Conservation (phyloP, 2,329 filamentous ascomycete species). For the Penicillium brasilianum region DNA sequence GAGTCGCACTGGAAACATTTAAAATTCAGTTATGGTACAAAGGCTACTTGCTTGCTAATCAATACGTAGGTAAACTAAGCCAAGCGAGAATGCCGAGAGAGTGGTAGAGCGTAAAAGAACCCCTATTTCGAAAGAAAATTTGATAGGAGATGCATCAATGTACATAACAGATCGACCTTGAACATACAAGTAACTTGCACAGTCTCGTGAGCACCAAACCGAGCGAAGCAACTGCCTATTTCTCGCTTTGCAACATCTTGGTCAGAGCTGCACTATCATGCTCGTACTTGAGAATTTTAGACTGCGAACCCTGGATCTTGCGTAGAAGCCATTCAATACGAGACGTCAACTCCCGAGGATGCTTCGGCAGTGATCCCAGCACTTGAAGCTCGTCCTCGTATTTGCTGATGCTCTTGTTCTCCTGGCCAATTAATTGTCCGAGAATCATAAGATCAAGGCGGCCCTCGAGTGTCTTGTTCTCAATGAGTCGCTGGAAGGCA, state of each 20-base stretch:
- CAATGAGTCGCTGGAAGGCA: slow-evolving; percentile 74
- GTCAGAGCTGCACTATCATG: slow-evolving; percentile 72
- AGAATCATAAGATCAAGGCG: slow-evolving; percentile 75
- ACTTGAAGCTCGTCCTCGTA: slow-evolving; percentile 76
- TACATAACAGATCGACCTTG: background rate
- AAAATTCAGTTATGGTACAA: background rate
- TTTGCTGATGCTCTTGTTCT: slow-evolving; percentile 76
- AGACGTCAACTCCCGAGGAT: slow-evolving; percentile 69
- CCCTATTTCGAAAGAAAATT: background rate
- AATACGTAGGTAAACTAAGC: no score
- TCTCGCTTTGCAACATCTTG: slow-evolving; percentile 67
- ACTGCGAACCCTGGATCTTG: slow-evolving; percentile 76
- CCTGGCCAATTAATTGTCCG: slow-evolving; percentile 70
- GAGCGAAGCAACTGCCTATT: slow-evolving; percentile 32
- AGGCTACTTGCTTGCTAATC: background rate
- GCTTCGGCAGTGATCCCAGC: slow-evolving; percentile 71
- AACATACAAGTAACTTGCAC: background rate
- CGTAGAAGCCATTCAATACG: slow-evolving; percentile 73
- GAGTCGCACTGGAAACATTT: background rate
- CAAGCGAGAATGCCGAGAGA: no score
- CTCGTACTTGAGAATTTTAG: slow-evolving; percentile 75
- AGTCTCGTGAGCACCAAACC: background rate
- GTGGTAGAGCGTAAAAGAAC: background rate
- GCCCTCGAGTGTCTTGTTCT: slow-evolving; percentile 74
- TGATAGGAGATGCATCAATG: background rate